Conservation (phyloP, 1,284 basidiomycete genomes). For the Ceratobasidium sp. region DNA sequence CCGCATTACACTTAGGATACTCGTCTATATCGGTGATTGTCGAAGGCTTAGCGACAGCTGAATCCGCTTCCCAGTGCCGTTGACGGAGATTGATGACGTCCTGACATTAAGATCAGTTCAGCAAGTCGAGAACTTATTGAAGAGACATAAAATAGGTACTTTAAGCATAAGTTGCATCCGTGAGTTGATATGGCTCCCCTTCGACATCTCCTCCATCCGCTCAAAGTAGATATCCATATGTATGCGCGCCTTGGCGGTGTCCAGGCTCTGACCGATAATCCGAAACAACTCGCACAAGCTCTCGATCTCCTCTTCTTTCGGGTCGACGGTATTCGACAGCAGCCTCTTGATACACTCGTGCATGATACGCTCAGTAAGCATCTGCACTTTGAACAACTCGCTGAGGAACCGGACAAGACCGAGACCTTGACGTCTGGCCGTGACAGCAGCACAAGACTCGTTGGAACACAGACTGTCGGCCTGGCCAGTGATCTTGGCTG, state of each 20-base stretch:
- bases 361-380: slow-evolving; percentile 70
- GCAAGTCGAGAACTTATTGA: background rate
- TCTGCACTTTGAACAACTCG: slow-evolving; percentile 70
- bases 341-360: slow-evolving; percentile 67
- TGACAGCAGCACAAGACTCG: slow-evolving; percentile 71
- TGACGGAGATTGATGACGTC: slow-evolving; percentile 67
- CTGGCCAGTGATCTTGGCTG: slow-evolving; percentile 55
- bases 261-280: slow-evolving; percentile 66
- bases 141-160: slow-evolving; percentile 54
- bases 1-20: slow-evolving; percentile 68
- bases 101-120: slow-evolving; percentile 51
- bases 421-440: slow-evolving; percentile 62
- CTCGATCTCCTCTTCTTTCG: slow-evolving; percentile 73
- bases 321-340: slow-evolving; percentile 65
- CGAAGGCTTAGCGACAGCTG: slow-evolving; percentile 73
- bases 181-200: slow-evolving; percentile 60
- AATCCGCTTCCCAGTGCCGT: slow-evolving; percentile 54
- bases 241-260: slow-evolving; percentile 59
- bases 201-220: slow-evolving; percentile 61
- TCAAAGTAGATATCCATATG: slow-evolving; percentile 67
- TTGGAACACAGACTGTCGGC: slow-evolving; percentile 65
- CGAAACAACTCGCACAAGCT: slow-evolving; percentile 68
- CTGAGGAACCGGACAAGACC: slow-evolving; percentile 67
- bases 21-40: slow-evolving; percentile 85
- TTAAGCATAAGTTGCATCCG: slow-evolving; percentile 70